Base-by-base conservation (phyloP, 306 rosid species). In the Vigna unguiculata region DNA sequence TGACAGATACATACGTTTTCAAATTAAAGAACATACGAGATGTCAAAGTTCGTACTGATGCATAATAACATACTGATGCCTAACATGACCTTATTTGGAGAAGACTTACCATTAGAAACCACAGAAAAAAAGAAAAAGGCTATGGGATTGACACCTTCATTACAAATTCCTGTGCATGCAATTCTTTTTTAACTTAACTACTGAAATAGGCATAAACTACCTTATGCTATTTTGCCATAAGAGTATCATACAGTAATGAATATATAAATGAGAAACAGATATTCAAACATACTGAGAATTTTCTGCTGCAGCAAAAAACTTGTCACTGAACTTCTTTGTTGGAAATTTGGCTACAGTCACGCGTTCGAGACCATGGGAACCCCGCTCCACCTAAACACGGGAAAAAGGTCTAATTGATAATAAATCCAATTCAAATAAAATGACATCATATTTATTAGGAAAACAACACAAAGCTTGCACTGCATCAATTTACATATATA, bases 311-410 rank as follows among this genome's bases (percentile, higher is more conserved):
- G 91, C 86, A 84, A 93, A 93, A 82, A 71, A 86, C 47, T 89
- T 88, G 81, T 91, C 96, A 72, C 83, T 86, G 77, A 74, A 93
- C 87, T 90, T 93, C 96, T 90, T 93, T 49, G 90, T 89, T 1
- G 96, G 97, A 83, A 91, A 91, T 58, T 86, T 90, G 22, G 90
- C 93, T 63, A 93, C 81, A 21, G 81, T 81, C 22, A 48, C 32
- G 21, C 93, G 89, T 70, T 93, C 97, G 57, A 90, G 83, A 60
- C 98, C 97, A 76, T 88, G 91, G 45, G 79, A 86, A 38, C 97
- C 97, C 58, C 86, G 85, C 76, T 93, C 98, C 84, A 93, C 82
- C 98, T 93, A 83, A 71, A 83, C 65, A 75, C n/a, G 8, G 22
- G n/a, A 13, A 54, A 78, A 57, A 69, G 72, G 53, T 69, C 66